Percentiles rank a stretch among this genome's conserved stretches.
Evolutionary conservation across 1,284 basidiomycete species (phyloP).

Genomic region (Pyrrhoderma noxium): DNA sequence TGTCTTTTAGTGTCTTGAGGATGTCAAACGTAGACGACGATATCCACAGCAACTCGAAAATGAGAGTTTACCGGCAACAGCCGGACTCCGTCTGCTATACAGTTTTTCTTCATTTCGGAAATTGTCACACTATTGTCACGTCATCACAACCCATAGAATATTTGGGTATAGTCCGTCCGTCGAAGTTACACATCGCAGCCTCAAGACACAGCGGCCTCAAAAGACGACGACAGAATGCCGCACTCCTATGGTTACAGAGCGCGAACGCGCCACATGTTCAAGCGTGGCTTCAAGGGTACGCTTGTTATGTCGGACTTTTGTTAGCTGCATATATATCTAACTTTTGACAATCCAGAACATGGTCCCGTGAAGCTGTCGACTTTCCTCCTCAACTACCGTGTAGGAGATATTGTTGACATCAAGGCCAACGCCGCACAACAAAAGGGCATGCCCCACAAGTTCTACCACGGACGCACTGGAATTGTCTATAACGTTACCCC

Average conservation of each 20-base stretch:
- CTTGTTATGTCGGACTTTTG: constrained; percentile 14
- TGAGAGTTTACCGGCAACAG: neutral
- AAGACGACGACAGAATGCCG: constrained; percentile 78
- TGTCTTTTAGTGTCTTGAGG: constrained; percentile 45
- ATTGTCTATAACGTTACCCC: constrained; percentile 99
- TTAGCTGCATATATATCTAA: constrained; percentile 15
- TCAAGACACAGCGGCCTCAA: constrained; percentile 34
- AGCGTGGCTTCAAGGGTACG: constrained; percentile 91
- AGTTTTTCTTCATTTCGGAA: constrained; percentile 8
- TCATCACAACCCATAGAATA: constrained; percentile 1
- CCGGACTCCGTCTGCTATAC: constrained; percentile 14
- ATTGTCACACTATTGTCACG: neutral
- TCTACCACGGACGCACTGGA: constrained; percentile 91
- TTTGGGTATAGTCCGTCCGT: constrained; percentile 2
- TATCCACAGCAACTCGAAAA: constrained; percentile 1
- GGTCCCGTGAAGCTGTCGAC: constrained; percentile 90
- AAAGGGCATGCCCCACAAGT: constrained; percentile 99
- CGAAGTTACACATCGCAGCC: neutral
- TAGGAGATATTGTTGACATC: constrained; percentile 99
- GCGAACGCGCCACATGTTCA: constrained; percentile 99
- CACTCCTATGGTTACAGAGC: constrained; percentile 99
- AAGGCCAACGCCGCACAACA: constrained; percentile 98
- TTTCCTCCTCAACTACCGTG: constrained; percentile 87
- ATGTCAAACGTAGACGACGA: constrained; percentile 18
- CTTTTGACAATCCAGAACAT: constrained; percentile 61